Base-by-base conservation (phyloP, 1,139 yeast genomes). In the Candida pseudoviswanathii region DNA sequence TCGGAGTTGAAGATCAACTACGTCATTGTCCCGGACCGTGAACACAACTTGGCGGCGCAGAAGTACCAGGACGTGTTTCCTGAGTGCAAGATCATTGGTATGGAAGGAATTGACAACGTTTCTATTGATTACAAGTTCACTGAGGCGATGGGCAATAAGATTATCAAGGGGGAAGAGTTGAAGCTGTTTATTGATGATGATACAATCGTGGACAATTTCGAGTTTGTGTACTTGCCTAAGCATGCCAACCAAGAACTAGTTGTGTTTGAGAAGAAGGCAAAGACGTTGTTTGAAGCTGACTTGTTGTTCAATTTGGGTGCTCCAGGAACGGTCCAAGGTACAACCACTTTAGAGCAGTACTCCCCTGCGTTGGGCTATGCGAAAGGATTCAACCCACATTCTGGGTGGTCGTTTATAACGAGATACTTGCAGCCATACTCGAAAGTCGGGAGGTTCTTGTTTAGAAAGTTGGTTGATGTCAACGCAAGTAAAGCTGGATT, bases 161-260 rank as follows among this genome's bases (percentile, higher is more conserved):
- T 71, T 7, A 52, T 70, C 41, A 63, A 59, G 43, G 57, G 59
- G 5, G 49, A 53, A 1, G 59, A 48, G 4, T 60, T 71, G 46
- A 46, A 57, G 34, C 59, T 58, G 21, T 50, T 74, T 21, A 58
- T 71, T 21, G 47, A 58, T 7, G 71, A 65, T 44, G 53, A 60
- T 3, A 57, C 61, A 2, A 66, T 71, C 44, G 58, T 67, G 39
- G 58, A 67, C 25, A 78, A 74, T 51, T 77, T 84, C 51, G 78
- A 81, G 58, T 79, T 84, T 54, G 78, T 82, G 10, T 84, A 74
- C 59, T 61, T 84, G 44, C 85, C 86, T 8, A 63, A 67, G 3
- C 86, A 81, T 58, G 62, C 55, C 30, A 84, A 84, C 62, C 75
- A 78, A 58, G 90, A 85, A 59, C 62, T 85, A 49, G 77, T 82